These are phyloP conservation scores for Pulicaria dysenterica DNA, from an alignment of 129 eudicot genomes.

Conservation along the genomic window DNA sequence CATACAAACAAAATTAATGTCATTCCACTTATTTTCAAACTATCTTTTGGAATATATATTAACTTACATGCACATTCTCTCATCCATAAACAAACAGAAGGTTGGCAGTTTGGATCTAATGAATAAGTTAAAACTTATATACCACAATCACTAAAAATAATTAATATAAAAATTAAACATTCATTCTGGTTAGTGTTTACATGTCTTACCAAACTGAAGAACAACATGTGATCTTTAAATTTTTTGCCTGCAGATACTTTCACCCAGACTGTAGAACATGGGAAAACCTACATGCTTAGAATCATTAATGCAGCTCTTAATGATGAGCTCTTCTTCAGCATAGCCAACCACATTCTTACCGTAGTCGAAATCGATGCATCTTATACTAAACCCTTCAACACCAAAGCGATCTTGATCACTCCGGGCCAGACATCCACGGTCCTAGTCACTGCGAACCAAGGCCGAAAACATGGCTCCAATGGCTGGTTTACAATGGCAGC, in stretches of 20 bases:
- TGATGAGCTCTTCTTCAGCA: conserved; percentile 64
- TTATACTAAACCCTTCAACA: conserved; percentile 72
- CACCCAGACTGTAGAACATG: conserved; percentile 49
- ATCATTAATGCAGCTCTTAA: conserved; percentile 80
- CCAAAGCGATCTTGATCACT: conserved; percentile 70
- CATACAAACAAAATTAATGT: conserved; percentile 9
- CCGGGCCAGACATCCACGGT: conserved; percentile 84
- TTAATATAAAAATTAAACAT: too few relatives aligned
- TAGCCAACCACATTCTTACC: conserved; percentile 63
- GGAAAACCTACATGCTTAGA: conserved; percentile 70
- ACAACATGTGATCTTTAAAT: neutral
- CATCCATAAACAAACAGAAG: too few relatives aligned
- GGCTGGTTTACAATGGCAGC: conserved; percentile 71
- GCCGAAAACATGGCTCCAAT: conserved; percentile 25
- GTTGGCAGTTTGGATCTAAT: too few relatives aligned
- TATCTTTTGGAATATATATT: too few relatives aligned
- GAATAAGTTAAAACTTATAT: too few relatives aligned
- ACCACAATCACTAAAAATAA: too few relatives aligned
- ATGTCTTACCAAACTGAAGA: too few relatives aligned
- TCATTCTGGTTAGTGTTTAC: too few relatives aligned
- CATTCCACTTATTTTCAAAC: neutral
- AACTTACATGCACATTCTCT: too few relatives aligned
- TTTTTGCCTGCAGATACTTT: conserved; percentile 57
- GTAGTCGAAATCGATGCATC: conserved; percentile 69
- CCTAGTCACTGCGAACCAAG: conserved; percentile 53